A percentile compares a stretch with the other conserved stretches of the same genome.
phyloP scores from a whole-genome alignment of 2,329 filamentous ascomycete genomes.

The Fusarium abutilonis region DNA sequence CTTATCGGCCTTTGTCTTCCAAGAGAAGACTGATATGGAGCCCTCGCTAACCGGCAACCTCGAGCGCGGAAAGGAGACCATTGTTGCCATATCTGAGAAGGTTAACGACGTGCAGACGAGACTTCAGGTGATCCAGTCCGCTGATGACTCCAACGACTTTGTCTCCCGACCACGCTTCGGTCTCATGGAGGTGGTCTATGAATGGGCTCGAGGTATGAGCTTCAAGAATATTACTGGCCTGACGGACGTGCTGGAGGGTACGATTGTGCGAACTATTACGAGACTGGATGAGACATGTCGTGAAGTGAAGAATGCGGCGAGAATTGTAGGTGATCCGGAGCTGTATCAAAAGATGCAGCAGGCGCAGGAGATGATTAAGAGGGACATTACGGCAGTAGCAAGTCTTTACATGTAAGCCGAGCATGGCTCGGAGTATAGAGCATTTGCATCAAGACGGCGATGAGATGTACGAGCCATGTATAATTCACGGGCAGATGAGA shows the following conservation, averaged over 20 bases:
- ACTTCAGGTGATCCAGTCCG: conserved; percentile 89
- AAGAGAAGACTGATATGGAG: conserved; percentile 88
- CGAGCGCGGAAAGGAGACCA: conserved; percentile 83
- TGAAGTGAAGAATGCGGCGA: conserved; percentile 95
- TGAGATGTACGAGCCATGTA: neutral
- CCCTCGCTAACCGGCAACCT: conserved; percentile 85
- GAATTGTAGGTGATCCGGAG: conserved; percentile 92
- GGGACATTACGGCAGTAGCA: conserved; percentile 91
- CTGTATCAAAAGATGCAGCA: conserved; percentile 97
- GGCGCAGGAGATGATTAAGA: conserved; percentile 97
- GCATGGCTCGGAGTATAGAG: conserved; percentile 3
- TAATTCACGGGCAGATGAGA: neutral
- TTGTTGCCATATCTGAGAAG: conserved; percentile 90
- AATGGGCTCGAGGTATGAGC: conserved; percentile 97
- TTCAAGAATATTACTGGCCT: conserved; percentile 98
- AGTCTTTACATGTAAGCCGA: conserved; percentile 83
- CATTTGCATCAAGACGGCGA: neutral
- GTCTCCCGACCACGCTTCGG: conserved; percentile 88
- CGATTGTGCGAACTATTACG: conserved; percentile 94
- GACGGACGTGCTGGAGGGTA: conserved; percentile 96
- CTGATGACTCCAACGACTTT: conserved; percentile 93
- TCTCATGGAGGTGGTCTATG: conserved; percentile 96
- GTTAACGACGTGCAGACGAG: conserved; percentile 89
- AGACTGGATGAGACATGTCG: conserved; percentile 94
- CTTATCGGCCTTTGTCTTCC: conserved; percentile 94